Evolutionary conservation across 2,329 filamentous ascomycete genomes (phyloP).

Genomic region (Arthrobotrys megalospora): DNA sequence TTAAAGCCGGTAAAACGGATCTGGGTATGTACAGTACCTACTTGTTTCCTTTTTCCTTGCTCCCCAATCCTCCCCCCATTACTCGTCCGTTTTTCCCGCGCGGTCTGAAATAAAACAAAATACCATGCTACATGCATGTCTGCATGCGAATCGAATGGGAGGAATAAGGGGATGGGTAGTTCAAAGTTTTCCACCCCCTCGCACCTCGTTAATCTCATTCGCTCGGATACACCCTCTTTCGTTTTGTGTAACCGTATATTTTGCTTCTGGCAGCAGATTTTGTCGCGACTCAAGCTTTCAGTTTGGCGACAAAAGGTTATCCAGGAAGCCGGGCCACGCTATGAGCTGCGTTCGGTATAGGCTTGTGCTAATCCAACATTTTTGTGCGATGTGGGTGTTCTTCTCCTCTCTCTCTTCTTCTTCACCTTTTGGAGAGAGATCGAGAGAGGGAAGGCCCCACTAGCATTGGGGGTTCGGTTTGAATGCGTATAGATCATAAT

Average conservation of each 20-base stretch:
- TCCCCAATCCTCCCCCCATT: constrained; percentile 48
- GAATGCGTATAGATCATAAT: constrained; percentile 38
- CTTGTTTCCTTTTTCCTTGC: constrained; percentile 35
- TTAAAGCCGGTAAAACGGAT: constrained; percentile 77
- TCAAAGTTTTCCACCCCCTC: constrained; percentile 22
- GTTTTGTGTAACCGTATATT: constrained; percentile 31
- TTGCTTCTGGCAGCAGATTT: neutral
- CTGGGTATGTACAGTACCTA: constrained; percentile 70
- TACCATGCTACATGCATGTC: constrained; percentile 64
- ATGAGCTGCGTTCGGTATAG: constrained; percentile 57
- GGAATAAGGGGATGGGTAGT: constrained; percentile 67
- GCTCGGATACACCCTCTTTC: constrained; percentile 30
- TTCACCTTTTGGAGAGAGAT: constrained; percentile 4
- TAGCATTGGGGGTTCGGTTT: constrained; percentile 7
- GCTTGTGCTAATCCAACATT: constrained; percentile 61
- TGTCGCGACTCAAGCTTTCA: constrained; percentile 10
- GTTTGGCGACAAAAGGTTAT: constrained; percentile 42
- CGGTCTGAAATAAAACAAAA: constrained; percentile 70
- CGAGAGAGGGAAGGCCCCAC: constrained; percentile 4
- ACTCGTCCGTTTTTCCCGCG: constrained; percentile 65
- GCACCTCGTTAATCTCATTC: constrained; percentile 67
- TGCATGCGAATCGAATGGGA: constrained; percentile 76
- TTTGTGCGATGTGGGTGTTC: constrained; percentile 45
- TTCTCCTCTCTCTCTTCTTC: neutral
- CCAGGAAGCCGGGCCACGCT: constrained; percentile 47